Evolutionary conservation across 2,329 filamentous ascomycete genomes (phyloP), one percentile per base, ranked within the genome.

Genomic region (Orbilia blumenaviensis): DNA sequence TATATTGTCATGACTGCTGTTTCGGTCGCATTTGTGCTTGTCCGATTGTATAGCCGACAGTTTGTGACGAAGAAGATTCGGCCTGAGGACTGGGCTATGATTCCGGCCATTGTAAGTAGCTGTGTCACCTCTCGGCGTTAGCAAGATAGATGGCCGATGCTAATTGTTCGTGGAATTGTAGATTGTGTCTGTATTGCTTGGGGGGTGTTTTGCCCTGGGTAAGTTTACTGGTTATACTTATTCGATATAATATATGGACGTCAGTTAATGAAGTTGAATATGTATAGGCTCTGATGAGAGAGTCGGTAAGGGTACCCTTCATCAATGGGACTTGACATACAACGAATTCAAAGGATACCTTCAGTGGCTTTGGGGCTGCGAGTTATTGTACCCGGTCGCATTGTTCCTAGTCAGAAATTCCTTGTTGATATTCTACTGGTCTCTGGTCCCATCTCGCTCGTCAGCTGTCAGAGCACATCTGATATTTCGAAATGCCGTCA

Each of bases 61-160:
- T 77, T 77, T 50, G 73, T 77, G 16, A 77, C 73, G 9, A 71
- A 71, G 32, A 77, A 77, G 52, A 77, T 77, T 36, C 48, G 73
- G 12, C 58, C 64, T n/a, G 73, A 77, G 29, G 73, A 77, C 21
- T 77, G 73, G 73, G 73, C 73, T 23, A 77, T 77, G 64, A 71
- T 77, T 71, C 66, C 73, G 16, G 73, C 73, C 2, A 42, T 71
- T 12, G 73, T 77, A 44, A 66, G 73, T 66, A 38, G 9, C 21
- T 38, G 23, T 46, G 29, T 36, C 41, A 50, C 10, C 41, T 7
- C 1, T 8, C 3, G 12, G 16, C 36, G 9, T 41, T 66, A 16
- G 16, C 27, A 5, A 32, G 12, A 46, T 36, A 10, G 12, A 32
- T 9, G 14, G 16, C 12, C 29, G 12, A 58, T 66, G 21, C 32